phyloP scores from a whole-genome alignment of 2,329 filamentous ascomycete species.

The Akanthomyces dipterigenus region DNA sequence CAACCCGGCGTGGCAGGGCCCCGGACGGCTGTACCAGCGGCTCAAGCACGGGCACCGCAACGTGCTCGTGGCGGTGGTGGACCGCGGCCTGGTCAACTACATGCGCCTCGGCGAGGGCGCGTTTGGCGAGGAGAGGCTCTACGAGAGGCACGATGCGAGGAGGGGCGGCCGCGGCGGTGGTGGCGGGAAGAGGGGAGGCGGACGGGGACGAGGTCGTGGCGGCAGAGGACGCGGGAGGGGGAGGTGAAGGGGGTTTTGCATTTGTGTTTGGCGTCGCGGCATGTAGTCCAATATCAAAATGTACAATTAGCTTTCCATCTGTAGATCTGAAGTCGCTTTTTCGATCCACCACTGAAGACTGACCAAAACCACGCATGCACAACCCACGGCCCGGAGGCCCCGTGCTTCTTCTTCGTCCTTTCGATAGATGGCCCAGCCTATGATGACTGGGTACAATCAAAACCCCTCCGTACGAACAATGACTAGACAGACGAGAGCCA shows the following conservation, averaged over 20 bases:
- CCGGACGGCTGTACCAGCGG: constrained; percentile 60
- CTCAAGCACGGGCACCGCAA: constrained; percentile 80
- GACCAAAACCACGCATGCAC: not conserved
- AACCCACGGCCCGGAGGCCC: not conserved
- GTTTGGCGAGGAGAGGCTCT: constrained; percentile 70
- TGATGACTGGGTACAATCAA: too few species aligned
- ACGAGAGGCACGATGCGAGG: constrained; percentile 46
- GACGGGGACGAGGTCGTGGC: constrained; percentile 26
- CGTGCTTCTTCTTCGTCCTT: not conserved
- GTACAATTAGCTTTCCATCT: not conserved
- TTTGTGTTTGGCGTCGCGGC: not conserved
- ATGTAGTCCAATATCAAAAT: not conserved
- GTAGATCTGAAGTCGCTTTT: too few species aligned
- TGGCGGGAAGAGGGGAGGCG: constrained; percentile 37
- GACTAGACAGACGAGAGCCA: not conserved
- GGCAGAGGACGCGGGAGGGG: constrained; percentile 18
- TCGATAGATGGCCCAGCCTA: too few species aligned
- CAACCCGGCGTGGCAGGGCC: constrained; percentile 23
- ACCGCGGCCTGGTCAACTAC: constrained; percentile 85
- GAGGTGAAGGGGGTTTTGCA: constrained; percentile 9
- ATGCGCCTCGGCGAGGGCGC: constrained; percentile 72
- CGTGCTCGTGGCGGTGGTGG: constrained; percentile 80
- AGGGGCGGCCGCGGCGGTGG: constrained; percentile 32
- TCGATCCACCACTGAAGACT: too few species aligned
- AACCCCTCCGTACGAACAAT: too few species aligned